Evolutionary conservation across 169 alveolate species (phyloP).

Genomic region (Theileria sp.): DNA sequence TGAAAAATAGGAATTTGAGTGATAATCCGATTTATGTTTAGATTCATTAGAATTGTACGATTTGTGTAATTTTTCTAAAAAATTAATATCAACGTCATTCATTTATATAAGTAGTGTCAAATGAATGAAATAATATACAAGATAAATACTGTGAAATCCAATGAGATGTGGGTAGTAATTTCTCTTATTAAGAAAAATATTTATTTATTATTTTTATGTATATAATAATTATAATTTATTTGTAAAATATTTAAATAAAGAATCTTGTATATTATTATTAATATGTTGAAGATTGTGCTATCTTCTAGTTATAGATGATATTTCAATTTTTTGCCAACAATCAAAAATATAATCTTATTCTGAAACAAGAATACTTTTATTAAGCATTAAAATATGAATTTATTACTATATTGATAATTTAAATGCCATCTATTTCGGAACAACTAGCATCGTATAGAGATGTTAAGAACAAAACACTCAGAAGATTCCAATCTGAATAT

Average conservation of each 20-base stretch:
- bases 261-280: not conserved
- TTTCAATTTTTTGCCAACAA: not conserved
- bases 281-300: not conserved
- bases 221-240: too few relatives aligned
- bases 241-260: not conserved
- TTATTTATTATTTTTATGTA: too few relatives aligned
- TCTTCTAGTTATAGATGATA: too few relatives aligned
- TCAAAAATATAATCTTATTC: not conserved
- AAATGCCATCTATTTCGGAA: slow-evolving; percentile 12
- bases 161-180: not conserved
- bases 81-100: not conserved
- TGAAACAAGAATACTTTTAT: not conserved
- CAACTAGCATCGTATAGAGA: slow-evolving; percentile 15
- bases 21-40: not conserved
- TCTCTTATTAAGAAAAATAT: too few relatives aligned
- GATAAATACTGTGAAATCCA: not conserved
- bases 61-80: not conserved
- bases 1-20: not conserved
- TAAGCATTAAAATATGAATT: not conserved
- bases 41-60: not conserved
- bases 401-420: too few relatives aligned
- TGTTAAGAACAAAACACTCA: slow-evolving; percentile 16
- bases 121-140: not conserved
- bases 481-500: slow-evolving; percentile 9
- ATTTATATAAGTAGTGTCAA: not conserved